Evolutionary conservation across 73 alveolate genomes (phyloP).

Genomic region (Stentor coeruleus): DNA sequence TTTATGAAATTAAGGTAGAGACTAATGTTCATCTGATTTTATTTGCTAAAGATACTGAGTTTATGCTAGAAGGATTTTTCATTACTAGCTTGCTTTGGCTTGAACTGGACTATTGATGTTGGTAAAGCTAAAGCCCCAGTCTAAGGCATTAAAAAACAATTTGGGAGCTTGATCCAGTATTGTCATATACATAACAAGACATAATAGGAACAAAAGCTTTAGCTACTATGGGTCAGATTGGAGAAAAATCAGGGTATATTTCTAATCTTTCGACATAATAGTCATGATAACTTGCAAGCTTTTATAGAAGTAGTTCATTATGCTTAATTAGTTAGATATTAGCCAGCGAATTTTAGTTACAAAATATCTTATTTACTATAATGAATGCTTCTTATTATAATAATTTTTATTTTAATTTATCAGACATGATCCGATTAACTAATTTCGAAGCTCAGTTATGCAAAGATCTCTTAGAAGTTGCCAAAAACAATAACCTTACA

Average conservation of each 20-base stretch:
- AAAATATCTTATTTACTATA: too few relatives aligned
- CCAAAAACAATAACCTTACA: too few relatives aligned
- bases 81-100: constrained; percentile 27
- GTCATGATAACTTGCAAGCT: constrained; percentile 41
- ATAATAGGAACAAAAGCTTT: constrained; percentile 38
- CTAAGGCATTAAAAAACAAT: constrained; percentile 33
- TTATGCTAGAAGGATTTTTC: constrained; percentile 24
- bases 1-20: constrained; percentile 28
- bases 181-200: constrained; percentile 42
- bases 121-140: constrained; percentile 34
- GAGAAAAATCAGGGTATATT: constrained; percentile 45
- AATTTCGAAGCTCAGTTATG: too few relatives aligned
- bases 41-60: constrained; percentile 49
- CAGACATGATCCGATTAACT: too few relatives aligned
- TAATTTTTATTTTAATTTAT: too few relatives aligned
- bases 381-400: too few relatives aligned
- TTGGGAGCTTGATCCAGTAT: constrained; percentile 66
- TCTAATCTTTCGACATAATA: constrained; percentile 57
- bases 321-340: too few relatives aligned
- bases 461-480: too few relatives aligned
- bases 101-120: constrained; percentile 46
- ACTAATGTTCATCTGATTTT: constrained; percentile 54
- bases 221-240: constrained; percentile 40
- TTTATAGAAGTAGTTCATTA: constrained; percentile 34
- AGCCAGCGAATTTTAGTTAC: too few relatives aligned